A percentile compares a stretch with the other conserved stretches of the same genome.
Conservation (phyloP, 2,329 filamentous ascomycete species). For the Epichloe uncinata region DNA sequence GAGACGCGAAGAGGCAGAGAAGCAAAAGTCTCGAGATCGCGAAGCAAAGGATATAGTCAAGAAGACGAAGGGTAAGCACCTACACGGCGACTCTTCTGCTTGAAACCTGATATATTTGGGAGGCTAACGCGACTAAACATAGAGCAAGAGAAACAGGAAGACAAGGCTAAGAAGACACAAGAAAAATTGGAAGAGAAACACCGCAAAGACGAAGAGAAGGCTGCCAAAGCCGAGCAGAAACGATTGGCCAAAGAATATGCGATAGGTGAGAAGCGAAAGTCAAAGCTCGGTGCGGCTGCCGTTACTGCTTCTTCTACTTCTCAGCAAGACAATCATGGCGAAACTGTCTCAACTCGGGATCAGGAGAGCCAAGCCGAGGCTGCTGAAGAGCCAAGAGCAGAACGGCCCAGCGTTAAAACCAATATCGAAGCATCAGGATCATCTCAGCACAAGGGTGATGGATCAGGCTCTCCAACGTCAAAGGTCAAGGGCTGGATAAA, state of each 20-base stretch:
- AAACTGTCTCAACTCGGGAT: slow-evolving; percentile 2
- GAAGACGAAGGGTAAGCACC: slow-evolving; percentile 43
- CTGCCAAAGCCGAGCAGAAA: slow-evolving; percentile 40
- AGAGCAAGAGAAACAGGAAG: slow-evolving; percentile 34
- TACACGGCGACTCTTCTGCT: too few relatives aligned
- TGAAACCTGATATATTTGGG: not conserved
- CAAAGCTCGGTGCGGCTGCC: slow-evolving; percentile 13
- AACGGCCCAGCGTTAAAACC: not conserved
- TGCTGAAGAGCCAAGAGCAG: not conserved
- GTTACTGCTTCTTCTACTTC: not conserved
- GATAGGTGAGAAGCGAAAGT: slow-evolving; percentile 35
- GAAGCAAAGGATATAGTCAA: slow-evolving; percentile 40
- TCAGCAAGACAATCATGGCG: slow-evolving; percentile 6
- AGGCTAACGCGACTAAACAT: slow-evolving; percentile 7
- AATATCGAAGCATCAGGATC: slow-evolving; percentile 5
- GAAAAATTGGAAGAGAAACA: slow-evolving; percentile 8
- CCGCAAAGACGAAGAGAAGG: slow-evolving; percentile 27
- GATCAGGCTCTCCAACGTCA: slow-evolving; percentile 19
- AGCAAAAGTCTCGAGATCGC: slow-evolving; percentile 34
- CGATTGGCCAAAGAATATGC: slow-evolving; percentile 12
- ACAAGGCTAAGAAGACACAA: slow-evolving; percentile 15
- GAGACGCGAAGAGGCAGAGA: slow-evolving; percentile 36
- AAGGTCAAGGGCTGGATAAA: slow-evolving; percentile 43
- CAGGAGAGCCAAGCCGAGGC: slow-evolving; percentile 4
- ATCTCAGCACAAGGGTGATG: slow-evolving; percentile 7